Evolutionary conservation across 805 yeast genomes (phyloP).

Genomic region (Cyberlindnera mississippiensis): DNA sequence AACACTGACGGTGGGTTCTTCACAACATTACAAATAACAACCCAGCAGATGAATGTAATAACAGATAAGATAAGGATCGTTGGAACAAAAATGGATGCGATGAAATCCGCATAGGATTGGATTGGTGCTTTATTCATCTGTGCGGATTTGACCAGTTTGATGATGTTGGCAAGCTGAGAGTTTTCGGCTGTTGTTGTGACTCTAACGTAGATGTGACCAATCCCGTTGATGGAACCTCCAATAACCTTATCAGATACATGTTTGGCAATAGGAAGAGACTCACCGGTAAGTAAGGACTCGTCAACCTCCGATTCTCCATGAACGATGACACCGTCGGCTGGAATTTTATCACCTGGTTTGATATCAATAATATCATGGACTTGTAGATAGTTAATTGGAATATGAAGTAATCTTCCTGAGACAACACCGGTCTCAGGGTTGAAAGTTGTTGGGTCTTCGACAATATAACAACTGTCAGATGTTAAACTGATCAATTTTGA

Average conservation of each 20-base stretch:
- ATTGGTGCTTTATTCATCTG: constrained; percentile 88
- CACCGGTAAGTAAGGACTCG: constrained; percentile 92
- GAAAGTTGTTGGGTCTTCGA: constrained; percentile 36
- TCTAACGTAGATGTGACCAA: constrained; percentile 62
- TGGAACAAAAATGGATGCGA: constrained; percentile 87
- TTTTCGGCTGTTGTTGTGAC: constrained; percentile 74
- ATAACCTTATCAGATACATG: constrained; percentile 56
- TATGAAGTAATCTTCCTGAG: constrained; percentile 35
- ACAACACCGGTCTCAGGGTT: constrained; percentile 16
- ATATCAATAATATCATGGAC: constrained; percentile 71
- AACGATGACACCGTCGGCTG: constrained; percentile 84
- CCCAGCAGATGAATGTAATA: constrained; percentile 66
- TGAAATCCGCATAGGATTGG: constrained; percentile 79
- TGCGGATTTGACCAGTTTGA: constrained; percentile 81
- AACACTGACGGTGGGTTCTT: constrained; percentile 47
- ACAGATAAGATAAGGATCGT: constrained; percentile 57
- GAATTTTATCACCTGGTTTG: constrained; percentile 82
- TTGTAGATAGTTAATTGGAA: constrained; percentile 78
- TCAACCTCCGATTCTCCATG: constrained; percentile 80
- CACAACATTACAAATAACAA: constrained; percentile 34
- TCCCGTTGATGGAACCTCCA: constrained; percentile 90
- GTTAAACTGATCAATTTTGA: constrained; percentile 76
- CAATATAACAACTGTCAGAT: constrained; percentile 70
- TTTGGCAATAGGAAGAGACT: constrained; percentile 72
- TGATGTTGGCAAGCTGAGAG: constrained; percentile 85